Percentiles rank a stretch among this genome's conserved stretches.
Conservation (phyloP, 306 rosid genomes). For the Lithocarpus polystachyus region DNA sequence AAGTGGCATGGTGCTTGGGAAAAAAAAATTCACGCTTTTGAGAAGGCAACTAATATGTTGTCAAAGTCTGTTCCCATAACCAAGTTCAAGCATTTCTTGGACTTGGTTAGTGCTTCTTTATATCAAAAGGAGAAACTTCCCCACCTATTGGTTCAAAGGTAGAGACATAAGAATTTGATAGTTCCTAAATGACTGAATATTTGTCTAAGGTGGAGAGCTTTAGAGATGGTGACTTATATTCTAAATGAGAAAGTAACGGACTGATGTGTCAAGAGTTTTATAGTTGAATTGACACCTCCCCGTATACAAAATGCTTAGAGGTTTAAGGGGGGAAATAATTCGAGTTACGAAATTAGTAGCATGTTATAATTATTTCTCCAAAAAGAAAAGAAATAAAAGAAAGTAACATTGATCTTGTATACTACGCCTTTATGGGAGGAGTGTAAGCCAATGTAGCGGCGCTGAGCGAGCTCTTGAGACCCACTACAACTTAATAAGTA, state of each 20-base stretch:
- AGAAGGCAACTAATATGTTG: neutral
- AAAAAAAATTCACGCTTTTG: neutral
- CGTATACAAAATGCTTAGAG: accelerated
- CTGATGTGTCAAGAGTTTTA: no score
- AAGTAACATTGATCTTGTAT: no score
- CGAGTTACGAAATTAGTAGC: accelerated
- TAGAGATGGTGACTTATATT: neutral
- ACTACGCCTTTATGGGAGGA: no score
- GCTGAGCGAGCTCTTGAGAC: no score
- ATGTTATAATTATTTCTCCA: accelerated
- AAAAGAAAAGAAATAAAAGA: no score
- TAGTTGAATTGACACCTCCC: accelerated
- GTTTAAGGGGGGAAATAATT: no score
- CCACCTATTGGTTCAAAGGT: neutral
- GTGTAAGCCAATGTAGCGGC: no score
- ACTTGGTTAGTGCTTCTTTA: neutral
- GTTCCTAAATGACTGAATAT: neutral
- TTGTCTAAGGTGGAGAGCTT: neutral
- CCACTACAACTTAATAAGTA: no score
- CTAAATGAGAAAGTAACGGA: neutral
- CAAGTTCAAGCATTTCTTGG: neutral
- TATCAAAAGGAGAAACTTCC: neutral
- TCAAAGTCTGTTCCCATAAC: neutral
- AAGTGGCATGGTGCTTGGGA: neutral
- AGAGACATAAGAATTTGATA: neutral